These are phyloP conservation scores for Penicillium psychrosexuale DNA, from an alignment of 2,329 filamentous ascomycete species.

Conservation along the genomic window DNA sequence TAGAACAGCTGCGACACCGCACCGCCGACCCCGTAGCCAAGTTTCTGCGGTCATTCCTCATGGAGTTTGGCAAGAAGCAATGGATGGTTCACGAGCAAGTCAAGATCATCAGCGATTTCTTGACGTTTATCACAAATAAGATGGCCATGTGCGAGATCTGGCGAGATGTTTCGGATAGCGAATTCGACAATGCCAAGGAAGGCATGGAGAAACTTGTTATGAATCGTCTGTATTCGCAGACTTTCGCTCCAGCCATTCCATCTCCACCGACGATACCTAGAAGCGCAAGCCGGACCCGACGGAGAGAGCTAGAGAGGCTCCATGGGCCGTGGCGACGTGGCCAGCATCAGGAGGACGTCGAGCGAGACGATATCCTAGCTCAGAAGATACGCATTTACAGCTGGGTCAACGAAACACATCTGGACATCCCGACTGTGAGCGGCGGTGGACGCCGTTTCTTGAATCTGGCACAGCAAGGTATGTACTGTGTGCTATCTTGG, in stretches of 20 bases:
- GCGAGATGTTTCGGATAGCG: slow-evolving; percentile 90
- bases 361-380: slow-evolving; percentile 89
- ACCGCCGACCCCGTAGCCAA: slow-evolving; percentile 97
- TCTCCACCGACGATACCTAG: slow-evolving; percentile 66
- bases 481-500: slow-evolving; percentile 15
- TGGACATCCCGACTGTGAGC: slow-evolving; percentile 82
- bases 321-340: slow-evolving; percentile 81
- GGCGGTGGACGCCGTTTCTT: slow-evolving; percentile 88
- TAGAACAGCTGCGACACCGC: slow-evolving; percentile 92
- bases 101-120: slow-evolving; percentile 95
- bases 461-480: slow-evolving; percentile 80
- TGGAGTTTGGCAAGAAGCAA: slow-evolving; percentile 93
- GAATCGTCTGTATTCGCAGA: slow-evolving; percentile 94
- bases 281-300: slow-evolving; percentile 60
- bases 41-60: slow-evolving; percentile 89
- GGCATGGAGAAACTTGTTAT: slow-evolving; percentile 99
- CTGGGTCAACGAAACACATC: slow-evolving; percentile 88
- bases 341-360: slow-evolving; percentile 97
- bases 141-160: slow-evolving; percentile 97
- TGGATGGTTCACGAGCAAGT: slow-evolving; percentile 99
- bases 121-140: slow-evolving; percentile 95
- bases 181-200: slow-evolving; percentile 97
- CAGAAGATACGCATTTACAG: slow-evolving; percentile 97
- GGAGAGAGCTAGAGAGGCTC: slow-evolving; percentile 64
- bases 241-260: slow-evolving; percentile 90